Percentiles rank a stretch among this genome's conserved stretches.
Evolutionary conservation across 202 grass and related monocot genomes (phyloP).

Genomic region (Carex arenaria): DNA sequence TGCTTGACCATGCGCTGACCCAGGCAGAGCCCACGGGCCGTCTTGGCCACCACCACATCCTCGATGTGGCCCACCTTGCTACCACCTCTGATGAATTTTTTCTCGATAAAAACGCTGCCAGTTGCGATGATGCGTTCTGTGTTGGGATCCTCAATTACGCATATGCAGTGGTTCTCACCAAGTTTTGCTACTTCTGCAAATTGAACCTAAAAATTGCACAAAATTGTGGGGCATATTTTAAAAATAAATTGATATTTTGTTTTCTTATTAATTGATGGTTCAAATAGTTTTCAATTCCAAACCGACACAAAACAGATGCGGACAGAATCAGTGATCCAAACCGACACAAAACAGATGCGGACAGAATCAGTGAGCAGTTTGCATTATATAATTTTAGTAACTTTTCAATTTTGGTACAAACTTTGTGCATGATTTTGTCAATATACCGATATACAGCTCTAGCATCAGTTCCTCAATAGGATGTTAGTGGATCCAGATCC

Average conservation of each 20-base stretch:
- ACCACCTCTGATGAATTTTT: slow-evolving; percentile 62
- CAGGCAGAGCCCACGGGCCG: slow-evolving; percentile 46
- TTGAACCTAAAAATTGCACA: slow-evolving; percentile 6
- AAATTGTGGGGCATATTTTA: neutral
- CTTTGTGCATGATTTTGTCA: neutral
- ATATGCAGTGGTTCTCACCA: slow-evolving; percentile 64
- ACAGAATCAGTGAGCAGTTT: neutral
- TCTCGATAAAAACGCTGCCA: slow-evolving; percentile 72
- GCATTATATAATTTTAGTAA: neutral
- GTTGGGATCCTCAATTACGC: slow-evolving; percentile 47
- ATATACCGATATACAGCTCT: neutral
- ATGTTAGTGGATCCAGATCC: neutral
- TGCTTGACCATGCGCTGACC: slow-evolving; percentile 51
- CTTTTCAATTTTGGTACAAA: neutral
- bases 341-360: neutral
- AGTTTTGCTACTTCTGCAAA: slow-evolving; percentile 60
- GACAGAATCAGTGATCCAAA: neutral
- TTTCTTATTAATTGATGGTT: neutral
- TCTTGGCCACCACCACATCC: slow-evolving; percentile 69
- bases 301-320: neutral
- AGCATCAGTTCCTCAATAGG: neutral
- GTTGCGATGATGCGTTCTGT: slow-evolving; percentile 52
- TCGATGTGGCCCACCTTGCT: slow-evolving; percentile 89
- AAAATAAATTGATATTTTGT: neutral
- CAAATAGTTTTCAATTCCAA: neutral